These are phyloP conservation scores for Beauveria pseudobassiana DNA, from an alignment of 2,329 filamentous ascomycete species.

Conservation along the genomic window DNA sequence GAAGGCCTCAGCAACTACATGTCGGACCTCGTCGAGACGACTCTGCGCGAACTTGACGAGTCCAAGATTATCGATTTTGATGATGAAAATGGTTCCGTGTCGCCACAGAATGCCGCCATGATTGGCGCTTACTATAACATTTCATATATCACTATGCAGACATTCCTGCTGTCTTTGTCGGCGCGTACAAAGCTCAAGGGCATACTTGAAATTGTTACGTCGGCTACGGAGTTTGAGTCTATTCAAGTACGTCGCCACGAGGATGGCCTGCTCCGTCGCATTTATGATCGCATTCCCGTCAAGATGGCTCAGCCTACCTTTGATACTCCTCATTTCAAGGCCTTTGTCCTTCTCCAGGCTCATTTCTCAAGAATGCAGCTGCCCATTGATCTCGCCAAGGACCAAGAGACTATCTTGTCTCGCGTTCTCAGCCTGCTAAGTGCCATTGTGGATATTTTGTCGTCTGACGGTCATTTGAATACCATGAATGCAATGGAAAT, in stretches of 20 bases:
- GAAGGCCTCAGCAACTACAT: conserved; percentile 91
- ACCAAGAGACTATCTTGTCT: conserved; percentile 80
- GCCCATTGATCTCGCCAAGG: conserved; percentile 89
- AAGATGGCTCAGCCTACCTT: conserved; percentile 85
- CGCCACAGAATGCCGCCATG: conserved; percentile 92
- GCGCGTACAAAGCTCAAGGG: conserved; percentile 91
- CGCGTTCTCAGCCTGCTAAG: conserved; percentile 84
- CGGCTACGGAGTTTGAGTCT: conserved; percentile 90
- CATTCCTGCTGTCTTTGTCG: conserved; percentile 84
- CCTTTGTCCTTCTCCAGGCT: conserved; percentile 92
- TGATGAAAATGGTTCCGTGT: conserved; percentile 83
- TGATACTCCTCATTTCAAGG: conserved; percentile 97
- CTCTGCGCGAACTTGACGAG: conserved; percentile 81
- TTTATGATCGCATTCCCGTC: conserved; percentile 90
- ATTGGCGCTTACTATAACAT: conserved; percentile 99
- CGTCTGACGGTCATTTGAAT: conserved; percentile 91
- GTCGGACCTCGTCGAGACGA: conserved; percentile 89
- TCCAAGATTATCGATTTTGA: conserved; percentile 95
- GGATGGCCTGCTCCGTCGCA: conserved; percentile 75
- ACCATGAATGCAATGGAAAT: conserved; percentile 99
- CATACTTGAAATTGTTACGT: conserved; percentile 92
- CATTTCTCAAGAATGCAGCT: conserved; percentile 97
- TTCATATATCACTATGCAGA: conserved; percentile 98
- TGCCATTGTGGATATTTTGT: conserved; percentile 89
- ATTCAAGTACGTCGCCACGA: conserved; percentile 94